Evolutionary conservation across 2,329 filamentous ascomycete species (phyloP), one percentile per base, ranked within the genome.

Genomic region (Arthrobotrys sphaeroides): DNA sequence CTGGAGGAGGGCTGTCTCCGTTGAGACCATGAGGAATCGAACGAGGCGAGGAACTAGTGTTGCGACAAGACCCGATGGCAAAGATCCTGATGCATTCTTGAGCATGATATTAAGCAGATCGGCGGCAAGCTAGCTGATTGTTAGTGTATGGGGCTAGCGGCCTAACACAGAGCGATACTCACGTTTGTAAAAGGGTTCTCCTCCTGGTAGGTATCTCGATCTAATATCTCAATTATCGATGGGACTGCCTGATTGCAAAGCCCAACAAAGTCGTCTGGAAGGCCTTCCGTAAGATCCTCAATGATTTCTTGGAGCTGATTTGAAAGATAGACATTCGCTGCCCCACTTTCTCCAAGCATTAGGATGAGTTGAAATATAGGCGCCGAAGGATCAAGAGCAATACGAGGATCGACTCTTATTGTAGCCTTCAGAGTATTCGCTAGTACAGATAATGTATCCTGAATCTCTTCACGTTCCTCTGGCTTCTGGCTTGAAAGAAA

Each of bases 231-330:
- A 16, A 90, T 96, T 57, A 99, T 84, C 0, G 92, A 93, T 10
- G 95, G 95, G 6, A 98, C 84, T 3, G 96, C 92, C 82, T 94
- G 96, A 79, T 88, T 85, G 81, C 94, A 97, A 5, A 99, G 87
- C 9, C 88, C 88, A 55, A 90, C 86, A 82, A 94, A 99, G 0
- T 89, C 87, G 6, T 91, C 88, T 5, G 86, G 84, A 20, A 89
- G 88, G 75, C 84, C 84, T 12, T 89, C 88, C 1, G 90, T 91
- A 68, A 97, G 90, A 45, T 95, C 92, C 82, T 98, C 94, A 80
- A 99, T 96, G 0, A 92, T 90, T 83, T 99, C 95, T 36, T 89
- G 91, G 22, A 98, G 91, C 60, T 97, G 85, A 84, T 94, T 90
- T 0, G 90, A 93, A 51, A 97, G 88, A 82, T 97, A 94, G 84